Evolutionary conservation across 2,329 filamentous ascomycete species (phyloP).

Genomic region (Coniella vitis): DNA sequence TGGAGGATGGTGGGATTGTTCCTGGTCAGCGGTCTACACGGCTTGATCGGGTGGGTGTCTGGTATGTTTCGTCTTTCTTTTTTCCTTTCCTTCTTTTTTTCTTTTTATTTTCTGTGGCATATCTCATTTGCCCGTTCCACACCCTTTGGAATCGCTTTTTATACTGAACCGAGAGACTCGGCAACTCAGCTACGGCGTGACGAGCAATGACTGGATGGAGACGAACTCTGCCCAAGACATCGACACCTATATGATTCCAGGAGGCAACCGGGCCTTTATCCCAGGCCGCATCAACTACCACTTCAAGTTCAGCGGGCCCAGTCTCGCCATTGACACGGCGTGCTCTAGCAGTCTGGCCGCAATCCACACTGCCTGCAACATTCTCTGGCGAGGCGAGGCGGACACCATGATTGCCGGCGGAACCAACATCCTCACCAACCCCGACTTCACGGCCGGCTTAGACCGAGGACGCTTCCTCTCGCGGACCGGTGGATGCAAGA

Average conservation of each 20-base stretch:
- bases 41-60: slow-evolving; percentile 51
- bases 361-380: slow-evolving; percentile 37
- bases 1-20: slow-evolving; percentile 39
- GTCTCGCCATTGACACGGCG: slow-evolving; percentile 32
- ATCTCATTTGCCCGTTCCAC: no score
- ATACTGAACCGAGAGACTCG: no score
- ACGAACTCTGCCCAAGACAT: slow-evolving; percentile 45
- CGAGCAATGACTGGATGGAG: slow-evolving; percentile 48
- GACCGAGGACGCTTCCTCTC: slow-evolving; percentile 58
- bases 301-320: slow-evolving; percentile 28
- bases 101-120: no score
- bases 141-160: no score
- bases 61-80: slow-evolving; percentile 21
- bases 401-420: slow-evolving; percentile 59
- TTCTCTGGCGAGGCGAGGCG: slow-evolving; percentile 54
- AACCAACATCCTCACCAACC: slow-evolving; percentile 57
- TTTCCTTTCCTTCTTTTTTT: no score
- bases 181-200: slow-evolving; percentile 44
- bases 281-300: slow-evolving; percentile 31
- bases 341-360: slow-evolving; percentile 31
- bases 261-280: slow-evolving; percentile 25
- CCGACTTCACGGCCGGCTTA: slow-evolving; percentile 56
- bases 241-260: slow-evolving; percentile 19
- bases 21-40: slow-evolving; percentile 15
- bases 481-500: slow-evolving; percentile 25